These are phyloP conservation scores for Xylaria sp. DNA, from an alignment of 2,329 filamentous ascomycete species.

Conservation along the genomic window DNA sequence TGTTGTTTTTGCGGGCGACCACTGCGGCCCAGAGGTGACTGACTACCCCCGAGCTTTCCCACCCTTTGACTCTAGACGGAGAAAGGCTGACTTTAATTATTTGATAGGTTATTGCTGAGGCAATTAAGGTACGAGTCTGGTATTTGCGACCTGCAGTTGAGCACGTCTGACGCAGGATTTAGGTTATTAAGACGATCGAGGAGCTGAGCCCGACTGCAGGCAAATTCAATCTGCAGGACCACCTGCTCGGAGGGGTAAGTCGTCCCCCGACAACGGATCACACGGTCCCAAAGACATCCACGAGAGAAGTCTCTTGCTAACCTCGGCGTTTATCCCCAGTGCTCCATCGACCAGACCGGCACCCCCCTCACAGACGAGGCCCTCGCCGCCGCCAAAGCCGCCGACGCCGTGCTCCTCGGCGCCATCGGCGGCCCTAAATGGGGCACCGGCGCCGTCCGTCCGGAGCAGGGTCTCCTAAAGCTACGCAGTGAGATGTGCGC, in stretches of 20 bases:
- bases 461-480: background rate
- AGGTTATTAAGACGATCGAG: background rate
- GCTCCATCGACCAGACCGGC: background rate
- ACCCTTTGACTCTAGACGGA: constrained; percentile 1
- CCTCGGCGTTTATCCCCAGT: constrained; percentile 4
- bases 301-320: constrained; percentile 23
- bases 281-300: constrained; percentile 19
- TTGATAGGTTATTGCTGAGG: constrained; percentile 1
- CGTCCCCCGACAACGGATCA: constrained; percentile 11
- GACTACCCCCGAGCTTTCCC: background rate
- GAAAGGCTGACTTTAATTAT: background rate
- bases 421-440: background rate
- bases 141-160: constrained; percentile 3
- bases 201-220: constrained; percentile 1
- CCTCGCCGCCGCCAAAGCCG: background rate
- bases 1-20: constrained; percentile 1
- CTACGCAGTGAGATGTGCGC: constrained; percentile 3
- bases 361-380: constrained; percentile 1
- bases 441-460: background rate
- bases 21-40: constrained; percentile 1
- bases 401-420: constrained; percentile 1
- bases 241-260: background rate
- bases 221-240: constrained; percentile 1
- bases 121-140: constrained; percentile 1
- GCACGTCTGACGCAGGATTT: constrained; percentile 1